Conservation (phyloP, 2,329 filamentous ascomycete genomes). For the Sporothrix humicola region DNA sequence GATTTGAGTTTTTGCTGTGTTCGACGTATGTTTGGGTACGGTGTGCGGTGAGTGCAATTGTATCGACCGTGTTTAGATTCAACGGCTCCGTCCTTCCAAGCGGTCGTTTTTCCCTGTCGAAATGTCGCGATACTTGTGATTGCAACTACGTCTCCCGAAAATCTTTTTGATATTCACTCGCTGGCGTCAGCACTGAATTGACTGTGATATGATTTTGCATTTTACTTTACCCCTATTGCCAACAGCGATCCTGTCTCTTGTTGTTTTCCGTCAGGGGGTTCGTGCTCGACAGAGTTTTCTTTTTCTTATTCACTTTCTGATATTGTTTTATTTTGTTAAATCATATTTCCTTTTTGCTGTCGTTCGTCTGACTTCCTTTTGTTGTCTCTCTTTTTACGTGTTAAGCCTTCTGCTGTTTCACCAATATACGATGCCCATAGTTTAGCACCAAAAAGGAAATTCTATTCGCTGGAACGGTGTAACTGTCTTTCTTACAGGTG, state of each 20-base stretch:
- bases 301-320: background rate
- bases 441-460: background rate
- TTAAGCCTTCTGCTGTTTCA: constrained; percentile 7
- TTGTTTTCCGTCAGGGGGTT: background rate
- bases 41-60: background rate
- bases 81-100: constrained; percentile 16
- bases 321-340: background rate
- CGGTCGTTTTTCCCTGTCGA: background rate
- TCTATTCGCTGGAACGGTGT: background rate
- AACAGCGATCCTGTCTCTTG: background rate
- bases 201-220: no score
- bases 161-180: background rate
- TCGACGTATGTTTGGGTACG: background rate
- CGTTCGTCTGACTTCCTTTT: background rate
- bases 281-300: background rate
- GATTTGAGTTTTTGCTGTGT: background rate
- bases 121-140: background rate
- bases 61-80: background rate
- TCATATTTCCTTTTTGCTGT: no score
- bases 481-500: no score
- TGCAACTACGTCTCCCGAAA: no score
- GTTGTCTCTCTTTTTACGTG: background rate
- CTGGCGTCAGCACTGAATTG: background rate
- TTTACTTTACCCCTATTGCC: background rate
- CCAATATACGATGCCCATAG: no score